A percentile compares a stretch with the other conserved stretches of the same genome.
phyloP scores from a whole-genome alignment of 257 asterid genomes.

The Fraxinus americana region DNA sequence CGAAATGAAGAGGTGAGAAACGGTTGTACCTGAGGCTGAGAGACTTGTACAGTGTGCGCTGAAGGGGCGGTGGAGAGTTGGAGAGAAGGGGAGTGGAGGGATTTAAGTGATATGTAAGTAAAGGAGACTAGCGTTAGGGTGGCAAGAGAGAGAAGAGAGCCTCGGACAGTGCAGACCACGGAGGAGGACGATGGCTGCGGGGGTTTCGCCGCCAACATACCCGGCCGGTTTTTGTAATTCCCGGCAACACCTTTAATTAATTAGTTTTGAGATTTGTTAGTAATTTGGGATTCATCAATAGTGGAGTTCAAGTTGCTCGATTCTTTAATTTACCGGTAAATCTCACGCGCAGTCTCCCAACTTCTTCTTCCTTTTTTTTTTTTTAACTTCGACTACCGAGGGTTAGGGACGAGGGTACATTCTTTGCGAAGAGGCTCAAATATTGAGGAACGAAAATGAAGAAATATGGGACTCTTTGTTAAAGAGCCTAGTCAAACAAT shows the following conservation, averaged over 20 bases:
- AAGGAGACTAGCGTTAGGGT: constrained; percentile 68
- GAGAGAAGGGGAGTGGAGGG: constrained; percentile 57
- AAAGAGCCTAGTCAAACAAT: too few species aligned
- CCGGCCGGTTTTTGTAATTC: constrained; percentile 31
- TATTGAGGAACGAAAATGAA: too few species aligned
- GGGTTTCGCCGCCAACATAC: constrained; percentile 78
- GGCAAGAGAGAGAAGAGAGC: constrained; percentile 76
- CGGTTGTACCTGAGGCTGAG: constrained; percentile 41
- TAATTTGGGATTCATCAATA: background rate
- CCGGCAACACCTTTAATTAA: background rate
- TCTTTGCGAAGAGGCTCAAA: too few species aligned
- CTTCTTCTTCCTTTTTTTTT: too few species aligned
- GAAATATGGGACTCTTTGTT: too few species aligned
- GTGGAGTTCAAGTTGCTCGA: background rate
- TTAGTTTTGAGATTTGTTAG: background rate
- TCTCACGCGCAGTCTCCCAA: background rate
- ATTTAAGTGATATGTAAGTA: constrained; percentile 62
- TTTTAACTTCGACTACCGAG: too few species aligned
- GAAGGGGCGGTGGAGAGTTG: constrained; percentile 31
- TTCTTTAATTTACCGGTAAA: background rate
- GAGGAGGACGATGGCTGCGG: constrained; percentile 41
- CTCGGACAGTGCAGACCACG: constrained; percentile 53
- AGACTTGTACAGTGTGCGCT: constrained; percentile 30
- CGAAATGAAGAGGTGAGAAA: background rate
- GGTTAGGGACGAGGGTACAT: too few species aligned